These are phyloP conservation scores for Cyclotella baltica DNA, from an alignment of 108 stramenopile species.

Conservation along the genomic window DNA sequence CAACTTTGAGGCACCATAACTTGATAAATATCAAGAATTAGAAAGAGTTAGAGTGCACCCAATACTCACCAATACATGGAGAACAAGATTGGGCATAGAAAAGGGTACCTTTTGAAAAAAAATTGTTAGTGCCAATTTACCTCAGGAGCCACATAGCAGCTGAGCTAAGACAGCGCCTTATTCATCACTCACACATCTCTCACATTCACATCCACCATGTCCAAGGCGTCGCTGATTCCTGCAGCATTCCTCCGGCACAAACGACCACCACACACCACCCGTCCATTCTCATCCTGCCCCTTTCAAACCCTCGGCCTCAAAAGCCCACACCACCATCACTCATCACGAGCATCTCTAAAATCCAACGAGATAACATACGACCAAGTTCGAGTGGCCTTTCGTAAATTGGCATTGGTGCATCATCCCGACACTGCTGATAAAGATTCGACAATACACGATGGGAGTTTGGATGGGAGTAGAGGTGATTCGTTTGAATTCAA, in stretches of 20 bases:
- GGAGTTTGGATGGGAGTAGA: neutral
- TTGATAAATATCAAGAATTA: too few relatives aligned
- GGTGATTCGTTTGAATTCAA: constrained; percentile 10
- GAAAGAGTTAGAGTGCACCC: too few relatives aligned
- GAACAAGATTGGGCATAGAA: too few relatives aligned
- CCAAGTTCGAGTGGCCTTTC: constrained; percentile 38
- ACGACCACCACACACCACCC: neutral
- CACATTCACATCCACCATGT: too few relatives aligned
- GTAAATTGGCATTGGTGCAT: constrained; percentile 37
- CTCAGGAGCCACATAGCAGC: too few relatives aligned
- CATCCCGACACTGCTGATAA: constrained; percentile 33
- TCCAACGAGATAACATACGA: constrained; percentile 8
- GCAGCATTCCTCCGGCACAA: neutral
- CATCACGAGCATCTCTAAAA: neutral
- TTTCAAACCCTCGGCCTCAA: constrained; percentile 39
- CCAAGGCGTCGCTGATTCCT: too few relatives aligned
- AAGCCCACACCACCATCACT: constrained; percentile 1
- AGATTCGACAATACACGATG: neutral
- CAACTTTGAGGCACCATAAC: too few relatives aligned
- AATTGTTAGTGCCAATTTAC: too few relatives aligned
- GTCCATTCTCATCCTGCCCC: constrained; percentile 37
- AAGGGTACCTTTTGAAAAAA: too few relatives aligned
- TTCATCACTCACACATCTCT: too few relatives aligned
- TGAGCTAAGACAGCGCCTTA: too few relatives aligned
- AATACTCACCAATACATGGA: too few relatives aligned